phyloP scores from a whole-genome alignment of 2,329 filamentous ascomycete species.

The Corinectria fuckeliana region DNA sequence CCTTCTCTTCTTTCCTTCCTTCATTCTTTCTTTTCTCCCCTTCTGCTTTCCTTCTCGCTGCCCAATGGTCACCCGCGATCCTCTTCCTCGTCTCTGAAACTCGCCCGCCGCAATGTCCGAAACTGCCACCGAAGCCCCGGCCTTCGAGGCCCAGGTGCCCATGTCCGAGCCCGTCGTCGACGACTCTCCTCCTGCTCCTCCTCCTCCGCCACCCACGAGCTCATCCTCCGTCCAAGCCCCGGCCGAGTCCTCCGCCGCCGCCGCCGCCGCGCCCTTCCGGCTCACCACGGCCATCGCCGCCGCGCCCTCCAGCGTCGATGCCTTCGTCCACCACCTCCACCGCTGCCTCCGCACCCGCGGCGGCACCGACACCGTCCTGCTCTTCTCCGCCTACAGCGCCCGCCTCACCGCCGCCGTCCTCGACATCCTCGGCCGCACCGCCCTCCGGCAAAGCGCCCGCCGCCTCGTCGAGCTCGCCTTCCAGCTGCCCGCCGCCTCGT shows the following conservation, averaged over 20 bases:
- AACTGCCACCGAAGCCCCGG: constrained; percentile 32
- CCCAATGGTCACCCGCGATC: constrained; percentile 5
- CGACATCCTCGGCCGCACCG: constrained; percentile 59
- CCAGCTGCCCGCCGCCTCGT: constrained; percentile 57
- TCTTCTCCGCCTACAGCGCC: constrained; percentile 71
- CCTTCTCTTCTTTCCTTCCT: not conserved
- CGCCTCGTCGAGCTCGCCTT: constrained; percentile 60
- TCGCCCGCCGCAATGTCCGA: constrained; percentile 34
- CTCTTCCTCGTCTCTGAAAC: constrained; percentile 12
- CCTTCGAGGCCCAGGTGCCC: constrained; percentile 34
- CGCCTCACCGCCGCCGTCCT: constrained; percentile 61
- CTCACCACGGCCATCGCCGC: constrained; percentile 26
- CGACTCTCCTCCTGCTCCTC: constrained; percentile 24
- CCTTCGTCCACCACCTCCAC: constrained; percentile 61
- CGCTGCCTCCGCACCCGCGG: constrained; percentile 71
- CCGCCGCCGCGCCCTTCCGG: not conserved
- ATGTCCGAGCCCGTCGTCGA: constrained; percentile 30
- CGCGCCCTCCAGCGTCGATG: constrained; percentile 48
- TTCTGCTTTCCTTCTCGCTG: not conserved
- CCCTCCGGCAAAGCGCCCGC: constrained; percentile 60
- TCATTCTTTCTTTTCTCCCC: not conserved
- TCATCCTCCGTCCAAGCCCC: constrained; percentile 25
- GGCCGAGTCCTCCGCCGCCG: not conserved
- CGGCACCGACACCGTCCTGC: constrained; percentile 73
- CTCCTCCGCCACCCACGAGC: not conserved